Conservation (phyloP, 2,329 filamentous ascomycete genomes). For the Hypoxylon sp. region DNA sequence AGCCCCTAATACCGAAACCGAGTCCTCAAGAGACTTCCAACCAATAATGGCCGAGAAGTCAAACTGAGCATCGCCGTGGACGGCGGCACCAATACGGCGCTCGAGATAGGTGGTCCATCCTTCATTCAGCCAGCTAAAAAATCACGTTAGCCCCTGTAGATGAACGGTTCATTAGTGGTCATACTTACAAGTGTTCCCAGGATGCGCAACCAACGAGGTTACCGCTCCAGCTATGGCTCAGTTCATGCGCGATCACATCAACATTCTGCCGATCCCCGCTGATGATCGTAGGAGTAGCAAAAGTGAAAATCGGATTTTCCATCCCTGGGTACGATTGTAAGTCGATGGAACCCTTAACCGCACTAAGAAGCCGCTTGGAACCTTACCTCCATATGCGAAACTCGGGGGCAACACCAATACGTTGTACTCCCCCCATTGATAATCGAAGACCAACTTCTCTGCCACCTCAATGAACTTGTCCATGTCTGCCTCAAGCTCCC, state of each 20-base stretch:
- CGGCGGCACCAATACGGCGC: slow-evolving; percentile 80
- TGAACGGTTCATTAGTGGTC: neutral
- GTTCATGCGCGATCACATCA: slow-evolving; percentile 88
- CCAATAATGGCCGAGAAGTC: slow-evolving; percentile 97
- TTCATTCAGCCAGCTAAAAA: slow-evolving; percentile 74
- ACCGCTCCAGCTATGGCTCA: slow-evolving; percentile 86
- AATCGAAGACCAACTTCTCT: slow-evolving; percentile 85
- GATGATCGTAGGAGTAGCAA: slow-evolving; percentile 94
- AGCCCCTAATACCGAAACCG: slow-evolving; percentile 81
- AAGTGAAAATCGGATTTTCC: slow-evolving; percentile 96
- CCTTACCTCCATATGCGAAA: slow-evolving; percentile 86
- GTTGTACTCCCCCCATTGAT: slow-evolving; percentile 96
- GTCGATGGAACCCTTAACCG: slow-evolving; percentile 13
- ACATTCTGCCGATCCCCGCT: slow-evolving; percentile 92
- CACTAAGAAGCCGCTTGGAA: slow-evolving; percentile 10
- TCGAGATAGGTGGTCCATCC: slow-evolving; percentile 98
- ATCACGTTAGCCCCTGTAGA: slow-evolving; percentile 23
- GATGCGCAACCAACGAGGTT: slow-evolving; percentile 85
- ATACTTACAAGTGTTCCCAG: slow-evolving; percentile 82
- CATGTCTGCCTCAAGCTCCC: slow-evolving; percentile 92
- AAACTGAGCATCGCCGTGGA: slow-evolving; percentile 88
- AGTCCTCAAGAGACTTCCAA: slow-evolving; percentile 89
- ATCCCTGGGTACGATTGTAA: slow-evolving; percentile 66
- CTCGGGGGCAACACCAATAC: slow-evolving; percentile 90
- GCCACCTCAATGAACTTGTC: slow-evolving; percentile 92